Base-by-base conservation (phyloP, 2,329 filamentous ascomycete genomes). In the Dactylonectria estremocensis region DNA sequence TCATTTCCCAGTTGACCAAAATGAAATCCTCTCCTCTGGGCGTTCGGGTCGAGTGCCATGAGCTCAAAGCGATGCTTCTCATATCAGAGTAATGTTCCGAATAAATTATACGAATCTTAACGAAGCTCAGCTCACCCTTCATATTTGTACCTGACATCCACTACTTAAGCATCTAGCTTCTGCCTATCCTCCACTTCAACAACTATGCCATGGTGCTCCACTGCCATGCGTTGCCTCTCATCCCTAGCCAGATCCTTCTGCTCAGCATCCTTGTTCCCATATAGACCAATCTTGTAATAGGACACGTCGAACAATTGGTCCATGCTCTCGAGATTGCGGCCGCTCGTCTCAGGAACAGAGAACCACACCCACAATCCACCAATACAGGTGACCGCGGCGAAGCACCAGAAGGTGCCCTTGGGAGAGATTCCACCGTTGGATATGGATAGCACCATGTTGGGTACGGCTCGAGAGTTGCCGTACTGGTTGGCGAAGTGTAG, bases 401-500 rank as follows among this genome's bases (percentile, higher is more conserved):
- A 95, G 82, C 91, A 93, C 87, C 92, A 91, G 83, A 95, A 95
- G 0, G 93, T 95, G 0, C 93, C 93, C 66, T 86, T 88, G 43
- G 86, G 84, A 11, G 79, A 83, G 67, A 90, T 86, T 1, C 87
- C 87, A 2, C 86, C 86, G 1, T 82, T 37, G 0, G 68, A n/a
- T 0, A 68, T 61, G 9, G 81, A 69, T 1, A 95, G 84, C 50
- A 95, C 87, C 92, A 95, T 93, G 71, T 90, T 88, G 1, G 92
- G 93, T 0, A 94, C 90, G 0, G 93, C 92, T 40, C 93, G 90
- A 1, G 89, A 87, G 82, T 93, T 94, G 24, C 92, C 93, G 77
- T 93, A 95, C 80, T 94, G 92, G 79, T 93, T 93, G 67, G 88
- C 90, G 76, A 95, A 95, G 80, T 95, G 92, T 66, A 94, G 87